Conservation (phyloP, 768 basidiomycete species). For the Lepiota brunneoincarnata region DNA sequence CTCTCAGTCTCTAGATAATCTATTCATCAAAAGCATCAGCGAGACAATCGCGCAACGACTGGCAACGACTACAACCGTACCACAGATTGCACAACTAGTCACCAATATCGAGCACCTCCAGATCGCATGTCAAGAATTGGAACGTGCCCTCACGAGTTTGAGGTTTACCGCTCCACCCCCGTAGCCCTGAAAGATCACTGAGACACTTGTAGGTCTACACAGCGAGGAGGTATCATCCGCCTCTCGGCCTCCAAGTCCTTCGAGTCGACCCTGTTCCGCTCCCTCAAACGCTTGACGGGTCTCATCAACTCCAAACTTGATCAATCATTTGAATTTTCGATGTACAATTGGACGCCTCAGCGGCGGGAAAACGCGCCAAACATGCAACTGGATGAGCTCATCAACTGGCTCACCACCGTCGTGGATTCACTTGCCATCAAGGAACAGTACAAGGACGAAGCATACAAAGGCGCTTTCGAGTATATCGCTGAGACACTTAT, state of each 20-base stretch:
- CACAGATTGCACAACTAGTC: slow-evolving; percentile 91
- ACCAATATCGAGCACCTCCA: slow-evolving; percentile 93
- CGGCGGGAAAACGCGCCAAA: slow-evolving; percentile 74
- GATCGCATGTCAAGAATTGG: slow-evolving; percentile 79
- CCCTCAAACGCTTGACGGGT: slow-evolving; percentile 72
- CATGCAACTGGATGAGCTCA: slow-evolving; percentile 92
- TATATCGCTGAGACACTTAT: slow-evolving; percentile 88
- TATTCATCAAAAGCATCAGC: slow-evolving; percentile 75
- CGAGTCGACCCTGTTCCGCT: slow-evolving; percentile 60
- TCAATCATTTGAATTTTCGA: slow-evolving; percentile 92
- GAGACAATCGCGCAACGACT: slow-evolving; percentile 75
- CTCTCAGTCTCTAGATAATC: slow-evolving; percentile 76
- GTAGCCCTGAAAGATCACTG: not conserved
- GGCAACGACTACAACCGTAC: slow-evolving; percentile 70
- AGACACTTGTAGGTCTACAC: slow-evolving; percentile 59
- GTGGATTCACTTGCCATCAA: slow-evolving; percentile 88
- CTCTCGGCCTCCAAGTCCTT: slow-evolving; percentile 67
- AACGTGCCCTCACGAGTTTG: slow-evolving; percentile 77
- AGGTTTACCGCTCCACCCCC: slow-evolving; percentile 42
- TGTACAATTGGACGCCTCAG: slow-evolving; percentile 90
- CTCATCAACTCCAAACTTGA: slow-evolving; percentile 91
- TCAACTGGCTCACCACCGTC: slow-evolving; percentile 95
- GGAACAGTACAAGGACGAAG: slow-evolving; percentile 83
- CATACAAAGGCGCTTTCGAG: slow-evolving; percentile 83
- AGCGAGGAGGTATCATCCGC: slow-evolving; percentile 78